Evolutionary conservation across 2,329 filamentous ascomycete genomes (phyloP).

Genomic region (Leptographium procerum): DNA sequence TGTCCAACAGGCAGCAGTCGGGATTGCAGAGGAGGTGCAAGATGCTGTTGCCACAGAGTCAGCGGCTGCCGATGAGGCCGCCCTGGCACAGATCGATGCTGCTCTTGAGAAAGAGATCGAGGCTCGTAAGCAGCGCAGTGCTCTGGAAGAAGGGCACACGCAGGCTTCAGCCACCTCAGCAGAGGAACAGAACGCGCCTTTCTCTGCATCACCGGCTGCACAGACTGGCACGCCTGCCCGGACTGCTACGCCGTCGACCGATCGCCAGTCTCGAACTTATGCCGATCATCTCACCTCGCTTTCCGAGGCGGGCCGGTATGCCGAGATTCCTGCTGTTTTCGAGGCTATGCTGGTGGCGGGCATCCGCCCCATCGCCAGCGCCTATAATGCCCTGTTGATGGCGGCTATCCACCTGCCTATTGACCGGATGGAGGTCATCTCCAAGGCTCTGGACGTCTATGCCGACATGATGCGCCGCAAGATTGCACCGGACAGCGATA

Average conservation of each 20-base stretch:
- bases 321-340: constrained; percentile 82
- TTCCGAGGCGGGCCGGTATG: constrained; percentile 60
- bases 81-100: constrained; percentile 73
- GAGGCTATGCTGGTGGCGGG: constrained; percentile 79
- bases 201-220: constrained; percentile 28
- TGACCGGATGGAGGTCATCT: constrained; percentile 71
- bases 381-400: constrained; percentile 85
- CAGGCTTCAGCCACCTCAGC: constrained; percentile 13
- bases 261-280: constrained; percentile 57
- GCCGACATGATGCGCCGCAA: constrained; percentile 87
- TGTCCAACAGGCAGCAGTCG: neutral
- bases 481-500: constrained; percentile 70
- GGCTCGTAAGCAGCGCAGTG: constrained; percentile 33
- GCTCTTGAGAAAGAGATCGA: constrained; percentile 71
- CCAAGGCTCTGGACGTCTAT: constrained; percentile 89
- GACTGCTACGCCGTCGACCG: constrained; percentile 48
- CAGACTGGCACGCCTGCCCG: constrained; percentile 34
- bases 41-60: neutral
- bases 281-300: constrained; percentile 71
- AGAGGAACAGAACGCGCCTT: constrained; percentile 25
- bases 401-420: constrained; percentile 74
- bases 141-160: constrained; percentile 29
- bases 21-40: neutral
- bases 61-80: constrained; percentile 33
- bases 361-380: constrained; percentile 65